phyloP scores from a whole-genome alignment of 2,329 filamentous ascomycete genomes.

The Hymenotorrendiella dingleyae region DNA sequence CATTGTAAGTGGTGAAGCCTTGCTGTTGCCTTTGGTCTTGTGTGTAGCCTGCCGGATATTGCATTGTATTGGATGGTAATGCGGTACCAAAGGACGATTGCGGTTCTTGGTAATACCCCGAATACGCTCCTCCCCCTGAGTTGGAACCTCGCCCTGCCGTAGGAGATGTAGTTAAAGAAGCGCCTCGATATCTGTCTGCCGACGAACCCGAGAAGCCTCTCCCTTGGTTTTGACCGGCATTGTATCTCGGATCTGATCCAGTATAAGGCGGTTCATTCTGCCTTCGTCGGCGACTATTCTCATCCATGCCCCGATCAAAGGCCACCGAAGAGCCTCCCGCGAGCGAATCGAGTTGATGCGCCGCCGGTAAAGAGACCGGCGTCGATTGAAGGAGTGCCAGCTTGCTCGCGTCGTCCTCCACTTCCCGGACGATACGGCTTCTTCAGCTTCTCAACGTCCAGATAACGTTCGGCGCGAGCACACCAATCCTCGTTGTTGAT shows the following conservation, averaged over 20 bases:
- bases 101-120: conserved; percentile 54
- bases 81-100: conserved; percentile 41
- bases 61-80: conserved; percentile 33
- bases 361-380: conserved; percentile 58
- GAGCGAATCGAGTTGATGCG: conserved; percentile 57
- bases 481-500: neutral
- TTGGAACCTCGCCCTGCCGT: conserved; percentile 40
- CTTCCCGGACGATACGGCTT: neutral
- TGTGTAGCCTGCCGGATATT: conserved; percentile 26
- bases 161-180: conserved; percentile 43
- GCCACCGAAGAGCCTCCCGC: conserved; percentile 46
- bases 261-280: conserved; percentile 68
- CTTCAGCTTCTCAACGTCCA: conserved; percentile 1
- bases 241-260: conserved; percentile 48
- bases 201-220: conserved; percentile 23
- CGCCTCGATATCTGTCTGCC: conserved; percentile 41
- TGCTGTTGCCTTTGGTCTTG: conserved; percentile 52
- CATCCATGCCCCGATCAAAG: conserved; percentile 67
- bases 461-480: neutral
- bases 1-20: conserved; percentile 51
- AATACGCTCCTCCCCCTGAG: conserved; percentile 44
- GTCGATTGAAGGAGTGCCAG: conserved; percentile 58
- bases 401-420: conserved; percentile 41
- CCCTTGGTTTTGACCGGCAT: conserved; percentile 27
- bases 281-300: conserved; percentile 66